Evolutionary conservation across 2,329 filamentous ascomycete species (phyloP).

Genomic region (Trichoderma sp.): DNA sequence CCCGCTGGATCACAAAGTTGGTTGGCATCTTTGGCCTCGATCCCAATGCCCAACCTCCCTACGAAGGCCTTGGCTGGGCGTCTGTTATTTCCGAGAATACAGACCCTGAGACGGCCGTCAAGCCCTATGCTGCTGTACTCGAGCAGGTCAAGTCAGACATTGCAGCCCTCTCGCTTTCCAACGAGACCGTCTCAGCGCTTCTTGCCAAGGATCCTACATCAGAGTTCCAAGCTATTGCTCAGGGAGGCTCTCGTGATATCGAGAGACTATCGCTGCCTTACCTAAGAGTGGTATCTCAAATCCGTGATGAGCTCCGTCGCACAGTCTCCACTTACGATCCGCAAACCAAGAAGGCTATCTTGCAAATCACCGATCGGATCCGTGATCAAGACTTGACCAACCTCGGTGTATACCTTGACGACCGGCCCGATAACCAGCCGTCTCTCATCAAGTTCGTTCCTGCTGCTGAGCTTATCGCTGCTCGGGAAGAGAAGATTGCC

Average conservation of each 20-base stretch:
- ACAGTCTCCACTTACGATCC: slow-evolving; percentile 51
- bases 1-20: slow-evolving; percentile 79
- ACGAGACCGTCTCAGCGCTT: slow-evolving; percentile 46
- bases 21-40: slow-evolving; percentile 84
- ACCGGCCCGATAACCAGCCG: slow-evolving; percentile 65
- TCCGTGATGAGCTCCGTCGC: slow-evolving; percentile 63
- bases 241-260: slow-evolving; percentile 51
- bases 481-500: slow-evolving; percentile 60
- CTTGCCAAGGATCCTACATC: slow-evolving; percentile 46
- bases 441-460: slow-evolving; percentile 72
- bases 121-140: slow-evolving; percentile 51
- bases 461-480: slow-evolving; percentile 57
- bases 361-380: slow-evolving; percentile 75
- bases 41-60: slow-evolving; percentile 56
- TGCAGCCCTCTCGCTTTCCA: slow-evolving; percentile 50
- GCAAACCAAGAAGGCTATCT: slow-evolving; percentile 67
- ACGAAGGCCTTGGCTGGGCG: slow-evolving; percentile 60
- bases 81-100: slow-evolving; percentile 44
- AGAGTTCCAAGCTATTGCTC: slow-evolving; percentile 51
- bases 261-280: slow-evolving; percentile 58
- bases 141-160: slow-evolving; percentile 50
- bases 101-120: slow-evolving; percentile 49
- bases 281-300: slow-evolving; percentile 54
- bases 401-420: slow-evolving; percentile 84
- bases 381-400: slow-evolving; percentile 81